These are phyloP conservation scores for Cutaneotrichosporon curvatum DNA, from an alignment of 1,284 basidiomycete genomes.

Conservation along the genomic window DNA sequence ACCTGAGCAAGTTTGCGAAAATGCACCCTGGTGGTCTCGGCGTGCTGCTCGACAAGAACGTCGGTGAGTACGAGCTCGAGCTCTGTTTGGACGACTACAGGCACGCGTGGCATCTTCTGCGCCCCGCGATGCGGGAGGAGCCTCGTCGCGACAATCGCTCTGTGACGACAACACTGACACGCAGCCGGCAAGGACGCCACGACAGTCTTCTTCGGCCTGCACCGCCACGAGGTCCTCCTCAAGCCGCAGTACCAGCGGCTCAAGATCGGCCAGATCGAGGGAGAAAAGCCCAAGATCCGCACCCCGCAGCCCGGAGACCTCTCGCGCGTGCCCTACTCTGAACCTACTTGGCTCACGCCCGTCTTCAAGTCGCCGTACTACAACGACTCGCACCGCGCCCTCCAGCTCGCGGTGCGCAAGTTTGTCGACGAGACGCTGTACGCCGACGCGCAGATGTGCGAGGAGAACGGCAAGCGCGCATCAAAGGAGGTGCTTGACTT, in stretches of 20 bases:
- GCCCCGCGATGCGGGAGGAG: neutral
- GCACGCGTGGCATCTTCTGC: neutral
- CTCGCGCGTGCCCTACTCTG: conserved; percentile 64
- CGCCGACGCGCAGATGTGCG: conserved; percentile 56
- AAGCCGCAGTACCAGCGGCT: conserved; percentile 64
- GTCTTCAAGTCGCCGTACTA: conserved; percentile 82
- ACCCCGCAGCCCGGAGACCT: conserved; percentile 54
- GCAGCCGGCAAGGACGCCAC: conserved; percentile 67
- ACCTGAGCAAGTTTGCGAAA: conserved; percentile 65
- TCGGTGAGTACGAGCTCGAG: conserved; percentile 53
- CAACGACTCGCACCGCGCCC: conserved; percentile 53
- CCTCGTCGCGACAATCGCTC: neutral
- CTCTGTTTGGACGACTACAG: neutral
- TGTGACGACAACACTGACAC: conserved; percentile 8
- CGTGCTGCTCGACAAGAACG: conserved; percentile 64
- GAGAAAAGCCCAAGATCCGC: conserved; percentile 56
- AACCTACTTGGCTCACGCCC: conserved; percentile 73
- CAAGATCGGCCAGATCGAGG: conserved; percentile 63
- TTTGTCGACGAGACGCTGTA: conserved; percentile 53
- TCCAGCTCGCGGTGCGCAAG: conserved; percentile 51
- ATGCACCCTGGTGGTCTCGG: conserved; percentile 75
- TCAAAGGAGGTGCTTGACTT: conserved; percentile 42
- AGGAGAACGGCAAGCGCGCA: conserved; percentile 67
- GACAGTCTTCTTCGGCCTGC: conserved; percentile 75
- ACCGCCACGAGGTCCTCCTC: conserved; percentile 70